phyloP scores from a whole-genome alignment of 1,139 yeast genomes.

The Nakaseomyces nivariensis region DNA sequence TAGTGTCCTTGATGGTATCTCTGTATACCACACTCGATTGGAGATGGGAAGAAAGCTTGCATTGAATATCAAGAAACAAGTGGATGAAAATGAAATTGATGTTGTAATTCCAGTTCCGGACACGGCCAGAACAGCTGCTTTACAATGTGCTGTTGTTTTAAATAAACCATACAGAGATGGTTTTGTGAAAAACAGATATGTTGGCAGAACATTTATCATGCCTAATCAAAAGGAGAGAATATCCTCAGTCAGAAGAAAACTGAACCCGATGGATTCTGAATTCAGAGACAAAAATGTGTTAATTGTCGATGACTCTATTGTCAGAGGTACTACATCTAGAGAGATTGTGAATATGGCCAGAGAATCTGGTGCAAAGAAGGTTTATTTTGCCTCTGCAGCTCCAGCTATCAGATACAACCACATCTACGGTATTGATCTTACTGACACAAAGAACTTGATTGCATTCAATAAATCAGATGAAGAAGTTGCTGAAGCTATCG shows the following conservation, averaged over 20 bases:
- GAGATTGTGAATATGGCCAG: constrained; percentile 96
- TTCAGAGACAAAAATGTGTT: constrained; percentile 79
- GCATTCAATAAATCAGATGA: constrained; percentile 71
- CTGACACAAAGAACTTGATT: constrained; percentile 88
- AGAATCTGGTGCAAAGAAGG: constrained; percentile 93
- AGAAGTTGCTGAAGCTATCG: constrained; percentile 68
- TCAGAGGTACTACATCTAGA: constrained; percentile 92
- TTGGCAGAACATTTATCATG: constrained; percentile 97
- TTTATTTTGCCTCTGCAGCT: constrained; percentile 92
- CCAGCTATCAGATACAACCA: constrained; percentile 95
- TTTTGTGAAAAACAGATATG: constrained; percentile 90
- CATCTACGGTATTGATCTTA: constrained; percentile 93
- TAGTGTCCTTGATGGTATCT: constrained; percentile 87
- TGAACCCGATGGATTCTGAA: constrained; percentile 94
- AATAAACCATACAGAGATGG: constrained; percentile 90
- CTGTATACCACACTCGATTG: constrained; percentile 85
- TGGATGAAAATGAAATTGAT: constrained; percentile 55
- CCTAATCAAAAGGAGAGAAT: constrained; percentile 94
- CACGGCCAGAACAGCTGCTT: constrained; percentile 88
- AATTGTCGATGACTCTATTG: constrained; percentile 93
- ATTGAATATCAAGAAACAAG: constrained; percentile 45
- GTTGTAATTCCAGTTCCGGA: constrained; percentile 98
- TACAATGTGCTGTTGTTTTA: constrained; percentile 79
- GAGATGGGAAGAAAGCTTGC: constrained; percentile 94
- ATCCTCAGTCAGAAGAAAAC: constrained; percentile 85